Conservation (phyloP, 805 yeast genomes). For the Saccharomycopsis fibuligera region DNA sequence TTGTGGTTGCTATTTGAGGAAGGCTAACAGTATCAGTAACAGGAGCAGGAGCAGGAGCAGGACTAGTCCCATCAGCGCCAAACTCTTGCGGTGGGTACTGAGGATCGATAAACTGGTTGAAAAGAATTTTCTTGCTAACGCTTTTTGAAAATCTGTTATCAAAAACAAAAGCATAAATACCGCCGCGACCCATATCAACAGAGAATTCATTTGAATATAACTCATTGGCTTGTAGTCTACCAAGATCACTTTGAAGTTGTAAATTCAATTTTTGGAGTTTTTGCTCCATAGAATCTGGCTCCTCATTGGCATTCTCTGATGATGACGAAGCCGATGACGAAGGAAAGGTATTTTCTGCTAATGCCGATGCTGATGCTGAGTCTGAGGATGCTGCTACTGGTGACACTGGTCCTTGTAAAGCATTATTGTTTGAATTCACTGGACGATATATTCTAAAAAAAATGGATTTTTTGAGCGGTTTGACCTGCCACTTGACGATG, state of each 20-base stretch:
- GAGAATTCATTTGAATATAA: slow-evolving; percentile 24
- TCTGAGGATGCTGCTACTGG: not conserved
- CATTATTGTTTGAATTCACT: not conserved
- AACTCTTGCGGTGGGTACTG: not conserved
- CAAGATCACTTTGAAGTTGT: slow-evolving; percentile 11
- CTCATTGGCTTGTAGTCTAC: slow-evolving; percentile 17
- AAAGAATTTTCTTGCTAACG: slow-evolving; percentile 72
- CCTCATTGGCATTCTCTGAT: no score
- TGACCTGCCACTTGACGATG: slow-evolving; percentile 69
- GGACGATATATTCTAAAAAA: slow-evolving; percentile 24
- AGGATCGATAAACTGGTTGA: slow-evolving; percentile 41
- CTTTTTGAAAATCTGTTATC: slow-evolving; percentile 89
- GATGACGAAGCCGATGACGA: not conserved
- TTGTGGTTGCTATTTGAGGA: not conserved
- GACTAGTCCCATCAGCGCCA: not conserved
- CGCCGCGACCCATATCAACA: slow-evolving; percentile 48
- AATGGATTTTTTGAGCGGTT: slow-evolving; percentile 66
- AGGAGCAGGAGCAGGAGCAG: not conserved
- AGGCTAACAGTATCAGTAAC: not conserved
- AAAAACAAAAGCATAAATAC: slow-evolving; percentile 80
- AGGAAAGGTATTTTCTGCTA: no score
- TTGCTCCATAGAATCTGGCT: slow-evolving; percentile 10
- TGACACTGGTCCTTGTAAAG: not conserved
- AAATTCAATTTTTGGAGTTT: slow-evolving; percentile 14
- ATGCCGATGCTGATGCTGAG: not conserved